Conservation (phyloP, 2,329 filamentous ascomycete species). For the Diplodia scrobiculata region DNA sequence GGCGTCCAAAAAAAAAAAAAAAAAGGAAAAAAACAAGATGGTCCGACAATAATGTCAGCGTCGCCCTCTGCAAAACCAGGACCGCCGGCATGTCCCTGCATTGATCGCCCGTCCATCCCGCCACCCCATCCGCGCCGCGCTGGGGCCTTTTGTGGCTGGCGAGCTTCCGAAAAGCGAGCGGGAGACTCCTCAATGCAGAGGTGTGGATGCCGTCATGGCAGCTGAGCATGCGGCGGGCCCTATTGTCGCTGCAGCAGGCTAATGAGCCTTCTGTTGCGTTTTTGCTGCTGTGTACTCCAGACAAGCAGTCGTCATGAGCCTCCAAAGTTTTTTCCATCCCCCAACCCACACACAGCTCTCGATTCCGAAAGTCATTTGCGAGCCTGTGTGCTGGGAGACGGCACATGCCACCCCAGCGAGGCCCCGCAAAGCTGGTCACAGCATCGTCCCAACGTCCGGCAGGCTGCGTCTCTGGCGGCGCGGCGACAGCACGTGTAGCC, state of each 20-base stretch:
- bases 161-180: slow-evolving; percentile 22
- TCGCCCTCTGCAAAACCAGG: slow-evolving; percentile 12
- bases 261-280: background rate
- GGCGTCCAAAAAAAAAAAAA: slow-evolving; percentile 25
- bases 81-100: slow-evolving; percentile 29
- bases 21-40: slow-evolving; percentile 2
- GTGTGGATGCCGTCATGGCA: slow-evolving; percentile 7
- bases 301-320: background rate
- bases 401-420: slow-evolving; percentile 14
- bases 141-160: slow-evolving; percentile 24
- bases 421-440: slow-evolving; percentile 12
- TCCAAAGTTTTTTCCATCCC: background rate
- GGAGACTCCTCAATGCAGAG: slow-evolving; percentile 24
- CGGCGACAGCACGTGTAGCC: slow-evolving; percentile 18
- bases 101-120: slow-evolving; percentile 29
- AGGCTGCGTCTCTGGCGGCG: slow-evolving; percentile 22
- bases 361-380: slow-evolving; percentile 2
- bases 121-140: slow-evolving; percentile 25
- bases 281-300: background rate
- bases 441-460: slow-evolving; percentile 24
- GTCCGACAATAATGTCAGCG: slow-evolving; percentile 17
- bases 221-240: slow-evolving; percentile 9
- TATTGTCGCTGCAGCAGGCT: slow-evolving; percentile 13
- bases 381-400: slow-evolving; percentile 14
- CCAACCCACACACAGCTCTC: background rate